Evolutionary conservation across 306 rosid genomes (phyloP), one percentile per base, ranked within the genome.

Genomic region (Ceratonia siliqua): DNA sequence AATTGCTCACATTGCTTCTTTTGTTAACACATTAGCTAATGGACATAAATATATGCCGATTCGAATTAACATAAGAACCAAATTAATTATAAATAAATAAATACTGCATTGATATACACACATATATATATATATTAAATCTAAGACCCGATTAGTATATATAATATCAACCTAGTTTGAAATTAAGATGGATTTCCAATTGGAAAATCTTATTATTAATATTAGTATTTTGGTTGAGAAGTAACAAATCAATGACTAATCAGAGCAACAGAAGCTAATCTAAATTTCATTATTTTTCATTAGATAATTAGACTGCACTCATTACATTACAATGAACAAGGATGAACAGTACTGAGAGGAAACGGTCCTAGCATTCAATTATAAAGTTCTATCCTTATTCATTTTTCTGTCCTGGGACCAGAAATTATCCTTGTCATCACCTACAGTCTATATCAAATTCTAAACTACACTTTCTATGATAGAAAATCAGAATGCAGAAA

Each of bases 371-470:
- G 57, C 32, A 56, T 46, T 54, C 54, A 72, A 7, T 21, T 39
- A 61, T 54, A 32, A 45, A 32, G 43, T 77, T 69, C 27, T 20
- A 56, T 43, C 2, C 43, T 45, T 24, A 22, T n/a, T 41, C 20
- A 22, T 53, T 45, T 22, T 72, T 56, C 56, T 36, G 63, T 58
- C 36, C 72, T 12, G 48, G 72, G 53, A 30, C 45, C 72, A 62
- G 55, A 81, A 61, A 41, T 62, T 45, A 25, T 42, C 20, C 68
- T 30, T 18, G 36, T 5, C 2, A 38, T 55, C 74, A 61, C 49
- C 75, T 75, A 56, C 36, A 56, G 57, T 54, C 78, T 42, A 66
- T 33, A 62, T 9, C 66, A 74, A 69, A 66, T 50, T 68, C 50
- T 52, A 74, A 52, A 57, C 36, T 41, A 64, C 58, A n/a, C 41